Conservation (phyloP, 345 rosid species). For the Boechera divaricarpa region DNA sequence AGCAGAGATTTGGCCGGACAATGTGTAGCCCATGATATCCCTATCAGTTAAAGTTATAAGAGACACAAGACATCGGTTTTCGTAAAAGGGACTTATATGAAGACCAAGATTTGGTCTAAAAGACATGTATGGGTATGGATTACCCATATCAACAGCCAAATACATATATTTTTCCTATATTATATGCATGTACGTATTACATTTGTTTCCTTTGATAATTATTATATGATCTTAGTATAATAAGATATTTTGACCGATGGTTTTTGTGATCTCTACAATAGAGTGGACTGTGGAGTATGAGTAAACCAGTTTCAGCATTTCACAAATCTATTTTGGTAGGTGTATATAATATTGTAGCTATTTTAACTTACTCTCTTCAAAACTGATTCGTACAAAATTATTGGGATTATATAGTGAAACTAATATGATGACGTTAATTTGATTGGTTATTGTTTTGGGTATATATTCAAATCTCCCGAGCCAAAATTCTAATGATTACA, state of each 20-base stretch:
- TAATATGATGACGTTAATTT: too few species aligned
- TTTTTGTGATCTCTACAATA: slow-evolving; percentile 12
- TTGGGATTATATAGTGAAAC: too few species aligned
- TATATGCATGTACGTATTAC: neutral
- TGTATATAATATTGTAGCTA: neutral
- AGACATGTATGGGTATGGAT: slow-evolving; percentile 23
- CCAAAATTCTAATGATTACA: too few species aligned
- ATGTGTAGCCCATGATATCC: slow-evolving; percentile 33
- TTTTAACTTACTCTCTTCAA: neutral
- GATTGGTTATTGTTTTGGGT: too few species aligned
- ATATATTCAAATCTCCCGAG: too few species aligned
- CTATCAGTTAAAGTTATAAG: slow-evolving; percentile 32
- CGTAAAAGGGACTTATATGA: slow-evolving; percentile 30
- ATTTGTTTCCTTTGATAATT: neutral
- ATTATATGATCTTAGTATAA: neutral
- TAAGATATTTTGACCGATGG: slow-evolving; percentile 4
- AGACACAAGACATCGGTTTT: slow-evolving; percentile 43
- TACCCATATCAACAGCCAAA: slow-evolving; percentile 8
- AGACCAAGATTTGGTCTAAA: slow-evolving; percentile 43
- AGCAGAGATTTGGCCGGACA: slow-evolving; percentile 29
- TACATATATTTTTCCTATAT: neutral
- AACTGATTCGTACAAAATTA: neutral
- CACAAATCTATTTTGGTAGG: neutral
- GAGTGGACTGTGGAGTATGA: neutral
- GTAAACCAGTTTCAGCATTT: neutral